Evolutionary conservation across 805 yeast genomes (phyloP).

Genomic region (Candida endomychidarum): DNA sequence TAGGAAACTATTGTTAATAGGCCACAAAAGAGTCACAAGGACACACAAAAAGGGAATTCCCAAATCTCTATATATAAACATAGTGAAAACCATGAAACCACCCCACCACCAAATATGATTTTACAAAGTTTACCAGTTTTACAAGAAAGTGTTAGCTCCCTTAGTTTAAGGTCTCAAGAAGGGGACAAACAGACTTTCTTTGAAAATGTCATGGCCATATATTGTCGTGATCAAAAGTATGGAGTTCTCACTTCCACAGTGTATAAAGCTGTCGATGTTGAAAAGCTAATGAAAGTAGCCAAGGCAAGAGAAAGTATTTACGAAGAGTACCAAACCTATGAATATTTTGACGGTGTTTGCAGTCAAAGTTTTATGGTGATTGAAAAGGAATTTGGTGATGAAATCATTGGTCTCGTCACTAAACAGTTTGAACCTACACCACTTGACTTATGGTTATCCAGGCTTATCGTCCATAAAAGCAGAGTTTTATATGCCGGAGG

Average conservation of each 20-base stretch:
- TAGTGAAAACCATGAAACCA: too few relatives aligned
- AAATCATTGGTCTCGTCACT: slow-evolving; percentile 30
- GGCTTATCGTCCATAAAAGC: slow-evolving; percentile 24
- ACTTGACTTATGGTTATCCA: slow-evolving; percentile 36
- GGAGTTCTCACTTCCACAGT: slow-evolving; percentile 4
- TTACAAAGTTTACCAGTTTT: slow-evolving; percentile 11
- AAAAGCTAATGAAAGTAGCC: background rate
- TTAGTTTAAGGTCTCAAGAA: slow-evolving; percentile 4
- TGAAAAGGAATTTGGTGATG: slow-evolving; percentile 19
- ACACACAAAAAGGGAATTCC: too few relatives aligned
- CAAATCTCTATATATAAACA: too few relatives aligned
- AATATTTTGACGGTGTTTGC: background rate
- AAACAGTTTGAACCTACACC: slow-evolving; percentile 20
- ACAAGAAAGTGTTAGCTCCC: slow-evolving; percentile 10
- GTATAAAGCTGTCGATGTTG: slow-evolving; percentile 8
- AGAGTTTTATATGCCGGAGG: slow-evolving; percentile 15
- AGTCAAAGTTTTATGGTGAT: slow-evolving; percentile 16
- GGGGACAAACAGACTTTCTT: slow-evolving; percentile 11
- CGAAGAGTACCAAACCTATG: background rate
- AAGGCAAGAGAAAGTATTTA: background rate
- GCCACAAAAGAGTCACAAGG: too few relatives aligned
- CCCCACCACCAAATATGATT: background rate
- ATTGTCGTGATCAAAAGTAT: slow-evolving; percentile 9
- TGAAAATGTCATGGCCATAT: slow-evolving; percentile 12
- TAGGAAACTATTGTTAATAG: too few relatives aligned